Conservation (phyloP, 2,329 filamentous ascomycete genomes). For the Hypoxylon sp. region DNA sequence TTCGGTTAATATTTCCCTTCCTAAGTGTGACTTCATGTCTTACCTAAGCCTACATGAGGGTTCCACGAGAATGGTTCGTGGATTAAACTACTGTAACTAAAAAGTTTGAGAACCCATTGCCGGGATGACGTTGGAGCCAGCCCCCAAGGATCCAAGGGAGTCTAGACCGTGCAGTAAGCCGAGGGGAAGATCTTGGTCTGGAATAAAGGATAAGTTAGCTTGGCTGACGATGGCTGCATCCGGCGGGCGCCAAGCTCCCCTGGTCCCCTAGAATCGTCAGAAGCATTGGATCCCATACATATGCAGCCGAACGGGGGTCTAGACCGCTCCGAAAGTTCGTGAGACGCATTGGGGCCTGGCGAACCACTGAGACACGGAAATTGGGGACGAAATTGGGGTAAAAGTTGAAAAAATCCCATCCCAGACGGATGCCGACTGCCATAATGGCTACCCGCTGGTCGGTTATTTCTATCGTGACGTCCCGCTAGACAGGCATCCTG, state of each 20-base stretch:
- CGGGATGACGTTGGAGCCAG: slow-evolving; percentile 34
- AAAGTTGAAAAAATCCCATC: slow-evolving; percentile 26
- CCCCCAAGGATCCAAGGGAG: slow-evolving; percentile 17
- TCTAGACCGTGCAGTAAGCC: slow-evolving; percentile 41
- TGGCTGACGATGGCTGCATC: slow-evolving; percentile 41
- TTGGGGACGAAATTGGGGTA: slow-evolving; percentile 37
- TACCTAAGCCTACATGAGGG: slow-evolving; percentile 22
- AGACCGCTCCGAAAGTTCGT: slow-evolving; percentile 44
- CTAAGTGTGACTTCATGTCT: slow-evolving; percentile 9
- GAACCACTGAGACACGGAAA: slow-evolving; percentile 35
- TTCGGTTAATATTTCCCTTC: slow-evolving; percentile 18
- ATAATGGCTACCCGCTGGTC: slow-evolving; percentile 9
- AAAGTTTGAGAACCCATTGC: slow-evolving; percentile 24
- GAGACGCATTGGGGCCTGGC: slow-evolving; percentile 42
- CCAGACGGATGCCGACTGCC: slow-evolving; percentile 18
- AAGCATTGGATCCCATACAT: slow-evolving; percentile 26
- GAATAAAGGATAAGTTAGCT: slow-evolving; percentile 30
- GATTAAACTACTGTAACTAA: slow-evolving; percentile 9
- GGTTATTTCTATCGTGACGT: slow-evolving; percentile 24
- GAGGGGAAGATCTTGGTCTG: slow-evolving; percentile 23
- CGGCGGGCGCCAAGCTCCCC: slow-evolving; percentile 23
- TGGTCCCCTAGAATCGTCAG: slow-evolving; percentile 9
- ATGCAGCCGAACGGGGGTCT: slow-evolving; percentile 42
- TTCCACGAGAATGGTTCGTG: slow-evolving; percentile 27
- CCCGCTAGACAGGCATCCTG: slow-evolving; percentile 18